These are phyloP conservation scores for Salinomyces thailandicus DNA, from an alignment of 2,329 filamentous ascomycete species.

Conservation along the genomic window DNA sequence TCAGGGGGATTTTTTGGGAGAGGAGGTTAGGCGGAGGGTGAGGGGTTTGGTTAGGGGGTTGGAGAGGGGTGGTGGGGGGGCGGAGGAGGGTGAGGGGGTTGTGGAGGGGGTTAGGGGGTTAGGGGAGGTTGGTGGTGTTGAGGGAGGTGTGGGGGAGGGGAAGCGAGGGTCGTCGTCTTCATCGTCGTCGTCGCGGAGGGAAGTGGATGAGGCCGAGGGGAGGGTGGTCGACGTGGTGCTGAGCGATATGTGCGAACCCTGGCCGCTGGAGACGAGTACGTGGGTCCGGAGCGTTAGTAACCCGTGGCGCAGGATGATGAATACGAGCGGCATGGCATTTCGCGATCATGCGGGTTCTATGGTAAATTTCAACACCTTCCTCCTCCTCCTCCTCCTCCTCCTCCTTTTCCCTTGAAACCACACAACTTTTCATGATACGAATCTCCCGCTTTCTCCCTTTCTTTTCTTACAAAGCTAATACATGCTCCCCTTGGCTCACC, in stretches of 20 bases:
- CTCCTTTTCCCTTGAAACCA: neutral
- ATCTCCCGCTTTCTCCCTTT: too few relatives aligned
- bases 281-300: slow-evolving; percentile 86
- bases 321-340: slow-evolving; percentile 80
- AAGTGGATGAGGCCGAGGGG: slow-evolving; percentile 26
- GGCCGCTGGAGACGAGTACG: slow-evolving; percentile 68
- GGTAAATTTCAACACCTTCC: slow-evolving; percentile 43
- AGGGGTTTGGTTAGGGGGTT: slow-evolving; percentile 4
- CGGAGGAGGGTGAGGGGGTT: slow-evolving; percentile 45
- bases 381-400: neutral
- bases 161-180: slow-evolving; percentile 4
- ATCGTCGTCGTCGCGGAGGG: slow-evolving; percentile 13
- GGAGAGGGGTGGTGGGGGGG: slow-evolving; percentile 24
- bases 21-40: slow-evolving; percentile 48
- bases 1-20: slow-evolving; percentile 83
- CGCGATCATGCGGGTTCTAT: slow-evolving; percentile 89
- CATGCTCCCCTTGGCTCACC: neutral
- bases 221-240: slow-evolving; percentile 80
- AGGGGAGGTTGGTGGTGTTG: slow-evolving; percentile 18
- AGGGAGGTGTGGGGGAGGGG: slow-evolving; percentile 12
- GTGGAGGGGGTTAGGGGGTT: slow-evolving; percentile 43
- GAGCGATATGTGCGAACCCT: slow-evolving; percentile 99
- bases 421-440: neutral
- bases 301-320: slow-evolving; percentile 98
- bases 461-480: too few relatives aligned